Percentiles rank a stretch among this genome's conserved stretches.
These are phyloP conservation scores for Ilyonectria sp. DNA, from an alignment of 2,329 filamentous ascomycete species.

Conservation along the genomic window DNA sequence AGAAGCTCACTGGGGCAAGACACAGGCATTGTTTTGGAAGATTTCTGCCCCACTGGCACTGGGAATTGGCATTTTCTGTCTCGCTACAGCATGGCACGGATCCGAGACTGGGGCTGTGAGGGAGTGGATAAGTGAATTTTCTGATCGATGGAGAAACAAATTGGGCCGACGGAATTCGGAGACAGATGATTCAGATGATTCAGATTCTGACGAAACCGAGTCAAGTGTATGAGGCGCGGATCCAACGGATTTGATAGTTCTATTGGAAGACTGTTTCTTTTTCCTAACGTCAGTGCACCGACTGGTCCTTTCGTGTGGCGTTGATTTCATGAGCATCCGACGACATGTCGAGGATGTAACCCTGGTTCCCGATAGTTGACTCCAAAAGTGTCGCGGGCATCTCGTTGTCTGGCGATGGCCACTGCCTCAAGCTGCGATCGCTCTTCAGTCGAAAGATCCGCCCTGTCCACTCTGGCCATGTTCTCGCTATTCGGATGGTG, in stretches of 20 bases:
- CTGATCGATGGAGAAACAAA: not conserved
- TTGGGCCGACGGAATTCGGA: not conserved
- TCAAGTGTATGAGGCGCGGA: not conserved
- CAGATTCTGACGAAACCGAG: not conserved
- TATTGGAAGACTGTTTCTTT: too few relatives aligned
- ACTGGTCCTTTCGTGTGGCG: too few relatives aligned
- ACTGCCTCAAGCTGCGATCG: too few relatives aligned
- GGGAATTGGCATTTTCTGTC: slow-evolving; percentile 12
- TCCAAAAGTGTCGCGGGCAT: too few relatives aligned
- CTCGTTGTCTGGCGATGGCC: too few relatives aligned
- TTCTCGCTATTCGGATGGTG: too few relatives aligned
- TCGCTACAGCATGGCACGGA: slow-evolving; percentile 1
- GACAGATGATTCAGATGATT: not conserved
- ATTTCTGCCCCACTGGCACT: slow-evolving; percentile 1
- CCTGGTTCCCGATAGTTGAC: too few relatives aligned
- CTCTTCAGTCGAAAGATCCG: too few relatives aligned
- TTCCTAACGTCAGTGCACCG: too few relatives aligned
- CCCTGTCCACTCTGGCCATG: too few relatives aligned
- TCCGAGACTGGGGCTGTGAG: not conserved
- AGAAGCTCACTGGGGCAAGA: not conserved
- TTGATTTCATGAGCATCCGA: too few relatives aligned
- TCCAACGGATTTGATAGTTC: not conserved
- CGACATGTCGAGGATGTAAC: too few relatives aligned
- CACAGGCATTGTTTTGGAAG: slow-evolving; percentile 9
- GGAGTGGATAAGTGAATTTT: not conserved